Evolutionary conservation across 2,329 filamentous ascomycete species (phyloP), one percentile per base, ranked within the genome.

Genomic region (Epichloe coenophiala): DNA sequence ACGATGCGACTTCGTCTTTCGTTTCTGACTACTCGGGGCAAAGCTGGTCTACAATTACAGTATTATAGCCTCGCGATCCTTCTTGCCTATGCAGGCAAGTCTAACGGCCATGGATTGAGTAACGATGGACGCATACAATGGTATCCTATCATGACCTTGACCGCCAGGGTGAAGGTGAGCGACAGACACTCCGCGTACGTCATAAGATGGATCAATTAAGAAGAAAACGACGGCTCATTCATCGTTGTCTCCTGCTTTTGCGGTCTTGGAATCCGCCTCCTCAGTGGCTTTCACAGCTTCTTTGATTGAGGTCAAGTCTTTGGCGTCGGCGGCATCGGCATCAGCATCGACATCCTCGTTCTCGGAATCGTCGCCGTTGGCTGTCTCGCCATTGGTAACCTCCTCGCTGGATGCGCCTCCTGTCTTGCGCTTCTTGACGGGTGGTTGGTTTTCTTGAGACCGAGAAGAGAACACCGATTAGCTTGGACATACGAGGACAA

Each of bases 341-440:
- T 46, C 64, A 0, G 56, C 64, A 11, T 63, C 65, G 2, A 63
- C 63, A 12, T 67, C 66, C 1, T 66, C 66, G 37, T 51, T 37
- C 12, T 46, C 17, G 2, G 45, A 46, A 0, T 66, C 67, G 4
- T 59, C 62, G 1, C 62, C 64, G 19, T 59, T 63, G 21, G 59
- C 61, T n/a, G 60, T 67, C 15, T 68, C 59, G 53, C 66, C 66
- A 55, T 68, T 66, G 43, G 60, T 53, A 13, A 57, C 60, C 42
- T 60, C 60, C 45, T 61, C 60, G 19, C 54, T 60, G 21, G 61
- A 57, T 27, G 61, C 62, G 23, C 64, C 58, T 51, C 58, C 63
- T 27, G 71, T 74, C 70, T 75, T 77, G 58, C 68, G 69, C 65
- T 75, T 76, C 68, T 77, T 77, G 51, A 69, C 69, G 38, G 74